Base-by-base conservation (phyloP, 768 basidiomycete species). In the Tubosaeta brunneosetosa region DNA sequence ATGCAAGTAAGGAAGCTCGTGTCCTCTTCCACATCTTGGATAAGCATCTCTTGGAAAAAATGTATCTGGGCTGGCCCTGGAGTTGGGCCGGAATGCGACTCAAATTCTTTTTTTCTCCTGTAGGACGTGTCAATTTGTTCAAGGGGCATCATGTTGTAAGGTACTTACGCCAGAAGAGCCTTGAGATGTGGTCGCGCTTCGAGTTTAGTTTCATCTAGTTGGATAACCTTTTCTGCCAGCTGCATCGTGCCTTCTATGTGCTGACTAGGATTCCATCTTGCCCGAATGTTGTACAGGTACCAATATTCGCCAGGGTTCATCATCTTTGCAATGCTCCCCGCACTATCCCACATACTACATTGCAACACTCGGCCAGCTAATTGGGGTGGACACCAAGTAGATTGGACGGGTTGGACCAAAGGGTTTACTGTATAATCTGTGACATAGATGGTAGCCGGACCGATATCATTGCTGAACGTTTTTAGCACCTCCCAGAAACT, bases 351-450 rank as follows among this genome's bases (percentile, higher is more conserved):
- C 69, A 82, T 77, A 56, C 79, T 77, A 29, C 85, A 73, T 44
- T 72, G 77, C n/a, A 87, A 60, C 16, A 82, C 73, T 25, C 61
- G 64, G 13, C 76, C 69, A 3, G 66, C 67, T 32, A 86, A 66
- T 25, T 66, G 69, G 6, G 70, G 61, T 11, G 78, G 72, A 62
- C 79, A 83, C 78, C 77, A 82, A 41, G 66, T 48, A 7, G 71
- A 69, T 49, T 73, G 67, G n/a, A 73, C 55, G 14, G 70, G 60
- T 4, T 50, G 51, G 40, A 74, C 59, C 7, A 57, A 53, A 5
- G 67, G 44, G 49, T 80, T 81, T 38, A 55, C 57, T 6, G 85
- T 84, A 60, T 85, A 86, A 58, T 88, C 86, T 1, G 86, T 86
- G 47, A 85, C 82, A 62, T 80, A 85, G 12, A 87, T 53, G 29